Conservation (phyloP, 2,329 filamentous ascomycete genomes). For the Alternaria dauci region DNA sequence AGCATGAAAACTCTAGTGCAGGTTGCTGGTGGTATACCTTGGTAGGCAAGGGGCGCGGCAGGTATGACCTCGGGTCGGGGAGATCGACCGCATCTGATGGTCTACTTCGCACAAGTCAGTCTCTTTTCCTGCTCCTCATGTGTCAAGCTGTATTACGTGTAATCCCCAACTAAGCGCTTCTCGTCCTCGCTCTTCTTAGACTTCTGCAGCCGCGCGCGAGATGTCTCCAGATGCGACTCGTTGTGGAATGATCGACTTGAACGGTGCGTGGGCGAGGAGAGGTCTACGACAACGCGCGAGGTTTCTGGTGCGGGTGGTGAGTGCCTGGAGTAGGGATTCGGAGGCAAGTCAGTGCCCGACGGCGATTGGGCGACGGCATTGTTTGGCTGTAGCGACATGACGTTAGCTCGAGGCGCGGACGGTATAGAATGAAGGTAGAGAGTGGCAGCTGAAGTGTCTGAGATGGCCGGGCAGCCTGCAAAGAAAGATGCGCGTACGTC, state of each 20-base stretch:
- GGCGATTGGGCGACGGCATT: conserved; percentile 22
- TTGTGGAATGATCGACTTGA: background rate
- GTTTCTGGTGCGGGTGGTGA: conserved; percentile 8
- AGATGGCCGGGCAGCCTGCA: background rate
- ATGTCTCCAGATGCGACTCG: background rate
- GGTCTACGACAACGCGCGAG: conserved; percentile 13
- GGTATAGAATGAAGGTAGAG: background rate
- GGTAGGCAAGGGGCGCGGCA: conserved; percentile 5
- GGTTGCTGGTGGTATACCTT: conserved; percentile 8
- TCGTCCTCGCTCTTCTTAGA: conserved; percentile 20
- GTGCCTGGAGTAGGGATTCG: conserved; percentile 11
- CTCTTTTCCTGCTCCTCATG: background rate
- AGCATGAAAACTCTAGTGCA: conserved; percentile 4
- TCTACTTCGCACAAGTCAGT: conserved; percentile 23
- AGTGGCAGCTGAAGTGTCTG: background rate
- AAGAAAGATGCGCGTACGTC: conserved; percentile 21
- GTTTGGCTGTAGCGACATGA: conserved; percentile 31
- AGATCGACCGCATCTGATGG: conserved; percentile 30
- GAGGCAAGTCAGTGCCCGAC: conserved; percentile 10
- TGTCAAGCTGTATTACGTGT: conserved; percentile 17
- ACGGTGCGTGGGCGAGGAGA: conserved; percentile 19
- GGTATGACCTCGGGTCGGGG: conserved; percentile 24
- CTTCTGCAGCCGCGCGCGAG: background rate
- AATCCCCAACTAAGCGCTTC: conserved; percentile 27
- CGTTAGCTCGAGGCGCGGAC: conserved; percentile 21